Percentiles rank a stretch among this genome's conserved stretches.
phyloP scores from a whole-genome alignment of 1,139 yeast genomes.

The Candida sanyaensis region DNA sequence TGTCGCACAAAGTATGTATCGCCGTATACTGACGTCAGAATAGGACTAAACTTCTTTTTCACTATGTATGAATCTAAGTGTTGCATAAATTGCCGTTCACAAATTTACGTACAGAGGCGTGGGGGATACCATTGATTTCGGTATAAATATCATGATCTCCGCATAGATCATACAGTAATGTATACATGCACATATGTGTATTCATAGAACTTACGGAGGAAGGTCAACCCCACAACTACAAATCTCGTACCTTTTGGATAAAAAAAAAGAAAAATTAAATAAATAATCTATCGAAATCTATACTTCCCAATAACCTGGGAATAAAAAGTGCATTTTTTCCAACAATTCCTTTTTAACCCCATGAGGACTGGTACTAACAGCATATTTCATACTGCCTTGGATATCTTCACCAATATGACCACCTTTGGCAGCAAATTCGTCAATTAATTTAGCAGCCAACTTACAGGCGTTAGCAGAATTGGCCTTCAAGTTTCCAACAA shows the following conservation, averaged over 20 bases:
- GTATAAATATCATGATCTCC: too few species aligned
- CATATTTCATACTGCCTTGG: slow-evolving; percentile 73
- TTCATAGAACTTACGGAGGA: too few species aligned
- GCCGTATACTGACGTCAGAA: neutral
- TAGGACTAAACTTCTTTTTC: neutral
- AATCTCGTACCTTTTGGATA: neutral
- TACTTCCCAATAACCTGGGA: slow-evolving; percentile 83
- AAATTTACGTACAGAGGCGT: neutral
- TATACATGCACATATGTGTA: too few species aligned
- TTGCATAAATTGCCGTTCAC: neutral
- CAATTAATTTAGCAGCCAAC: slow-evolving; percentile 70
- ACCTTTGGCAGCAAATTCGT: slow-evolving; percentile 62
- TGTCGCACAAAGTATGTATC: too few species aligned
- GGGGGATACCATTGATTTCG: neutral
- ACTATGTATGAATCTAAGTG: neutral
- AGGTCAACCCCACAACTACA: neutral
- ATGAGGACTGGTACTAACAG: slow-evolving; percentile 78
- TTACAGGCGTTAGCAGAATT: slow-evolving; percentile 84
- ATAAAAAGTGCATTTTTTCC: slow-evolving; percentile 79
- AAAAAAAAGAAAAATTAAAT: too few species aligned
- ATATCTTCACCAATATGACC: slow-evolving; percentile 63
- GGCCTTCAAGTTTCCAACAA: slow-evolving; percentile 85
- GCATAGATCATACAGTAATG: too few species aligned
- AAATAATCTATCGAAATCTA: slow-evolving; percentile 3
- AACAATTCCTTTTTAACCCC: slow-evolving; percentile 74